Conservation (phyloP, 768 basidiomycete species). For the Pulveroboletus sp. region DNA sequence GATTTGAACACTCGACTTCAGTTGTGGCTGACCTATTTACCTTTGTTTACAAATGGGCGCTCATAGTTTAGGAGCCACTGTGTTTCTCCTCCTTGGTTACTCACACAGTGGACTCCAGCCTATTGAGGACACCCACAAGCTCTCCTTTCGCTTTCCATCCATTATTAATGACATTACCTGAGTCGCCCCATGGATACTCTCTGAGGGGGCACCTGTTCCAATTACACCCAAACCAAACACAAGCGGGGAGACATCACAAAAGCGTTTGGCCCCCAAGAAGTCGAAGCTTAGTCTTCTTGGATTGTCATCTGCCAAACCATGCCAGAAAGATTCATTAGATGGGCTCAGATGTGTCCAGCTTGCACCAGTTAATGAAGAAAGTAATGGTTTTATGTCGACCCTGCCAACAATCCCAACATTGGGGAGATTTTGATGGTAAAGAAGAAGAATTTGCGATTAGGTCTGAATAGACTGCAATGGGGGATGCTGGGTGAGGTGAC, state of each 20-base stretch:
- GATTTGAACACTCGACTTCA: too few relatives aligned
- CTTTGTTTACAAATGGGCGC: too few relatives aligned
- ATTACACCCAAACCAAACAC: constrained; percentile 28
- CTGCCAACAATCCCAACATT: constrained; percentile 58
- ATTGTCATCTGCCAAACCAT: constrained; percentile 27
- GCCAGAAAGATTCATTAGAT: constrained; percentile 55
- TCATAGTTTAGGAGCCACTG: too few relatives aligned
- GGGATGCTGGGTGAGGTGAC: constrained; percentile 63
- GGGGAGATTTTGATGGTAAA: constrained; percentile 72
- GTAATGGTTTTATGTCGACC: constrained; percentile 67
- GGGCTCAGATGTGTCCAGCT: constrained; percentile 50
- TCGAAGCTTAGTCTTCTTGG: constrained; percentile 56
- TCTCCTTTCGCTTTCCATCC: too few relatives aligned
- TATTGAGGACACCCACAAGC: too few relatives aligned
- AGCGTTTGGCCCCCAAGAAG: constrained; percentile 70
- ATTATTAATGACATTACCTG: constrained; percentile 32
- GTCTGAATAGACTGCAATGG: constrained; percentile 53
- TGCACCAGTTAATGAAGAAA: constrained; percentile 20
- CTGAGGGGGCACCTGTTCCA: constrained; percentile 13
- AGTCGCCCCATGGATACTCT: constrained; percentile 21
- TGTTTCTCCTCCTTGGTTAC: too few relatives aligned
- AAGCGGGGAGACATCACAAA: constrained; percentile 28
- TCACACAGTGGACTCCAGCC: too few relatives aligned
- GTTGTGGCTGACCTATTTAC: too few relatives aligned
- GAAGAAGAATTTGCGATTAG: constrained; percentile 69